Conservation (phyloP, 1,284 basidiomycete genomes). For the Microbotryomycetes sp. region DNA sequence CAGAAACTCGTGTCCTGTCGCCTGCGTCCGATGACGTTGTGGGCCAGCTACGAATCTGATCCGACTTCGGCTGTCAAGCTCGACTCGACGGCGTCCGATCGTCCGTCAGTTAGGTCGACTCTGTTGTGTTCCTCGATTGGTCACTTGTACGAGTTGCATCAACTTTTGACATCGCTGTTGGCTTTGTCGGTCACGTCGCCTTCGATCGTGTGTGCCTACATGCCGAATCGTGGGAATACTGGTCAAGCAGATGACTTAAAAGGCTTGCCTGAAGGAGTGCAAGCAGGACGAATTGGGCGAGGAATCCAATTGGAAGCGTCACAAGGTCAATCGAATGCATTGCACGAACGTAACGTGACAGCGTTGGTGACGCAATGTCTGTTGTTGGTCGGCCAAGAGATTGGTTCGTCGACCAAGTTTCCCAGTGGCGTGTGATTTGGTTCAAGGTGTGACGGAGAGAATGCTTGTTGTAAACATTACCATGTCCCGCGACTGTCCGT, state of each 20-base stretch:
- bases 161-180: conserved; percentile 62
- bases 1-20: conserved; percentile 63
- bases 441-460: not conserved
- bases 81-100: conserved; percentile 49
- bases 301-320: no score
- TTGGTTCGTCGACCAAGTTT: no score
- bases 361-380: conserved; percentile 7
- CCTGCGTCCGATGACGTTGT: conserved; percentile 65
- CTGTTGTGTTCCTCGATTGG: conserved; percentile 64
- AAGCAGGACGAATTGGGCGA: conserved; percentile 2
- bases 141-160: conserved; percentile 79
- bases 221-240: conserved; percentile 4
- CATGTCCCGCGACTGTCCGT: no score
- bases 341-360: conserved; percentile 4
- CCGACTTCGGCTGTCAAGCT: conserved; percentile 41
- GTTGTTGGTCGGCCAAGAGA: conserved; percentile 11
- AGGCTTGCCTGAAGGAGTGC: conserved; percentile 15
- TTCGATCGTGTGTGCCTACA: conserved; percentile 8
- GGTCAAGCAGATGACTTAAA: not conserved
- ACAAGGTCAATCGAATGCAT: not conserved
- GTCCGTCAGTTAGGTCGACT: conserved; percentile 57
- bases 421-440: no score
- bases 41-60: conserved; percentile 60
- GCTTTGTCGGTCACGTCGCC: conserved; percentile 2
- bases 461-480: no score